Evolutionary conservation across 495 filamentous ascomycete species (phyloP).

Genomic region (Umbilicaria muhlenbergii): DNA sequence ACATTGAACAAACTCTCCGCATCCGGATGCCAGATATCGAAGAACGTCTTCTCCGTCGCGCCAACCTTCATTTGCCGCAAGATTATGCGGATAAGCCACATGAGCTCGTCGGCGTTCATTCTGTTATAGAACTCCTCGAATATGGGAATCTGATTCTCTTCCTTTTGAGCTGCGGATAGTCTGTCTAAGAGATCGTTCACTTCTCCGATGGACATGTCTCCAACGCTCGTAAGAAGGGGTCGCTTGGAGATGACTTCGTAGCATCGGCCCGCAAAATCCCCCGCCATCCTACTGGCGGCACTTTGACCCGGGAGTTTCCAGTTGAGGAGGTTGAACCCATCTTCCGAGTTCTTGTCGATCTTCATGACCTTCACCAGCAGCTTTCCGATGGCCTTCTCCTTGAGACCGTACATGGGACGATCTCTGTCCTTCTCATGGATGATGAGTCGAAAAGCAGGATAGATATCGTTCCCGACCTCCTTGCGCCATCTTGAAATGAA

Average conservation of each 20-base stretch:
- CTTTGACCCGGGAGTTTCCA: slow-evolving; percentile 80
- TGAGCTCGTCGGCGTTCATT: slow-evolving; percentile 88
- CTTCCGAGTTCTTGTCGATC: slow-evolving; percentile 81
- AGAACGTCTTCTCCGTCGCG: slow-evolving; percentile 82
- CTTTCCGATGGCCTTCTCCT: slow-evolving; percentile 81
- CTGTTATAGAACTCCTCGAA: slow-evolving; percentile 68
- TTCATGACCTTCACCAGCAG: slow-evolving; percentile 82
- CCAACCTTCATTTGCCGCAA: slow-evolving; percentile 97
- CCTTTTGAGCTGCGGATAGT: slow-evolving; percentile 57
- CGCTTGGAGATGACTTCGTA: slow-evolving; percentile 76
- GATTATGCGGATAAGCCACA: slow-evolving; percentile 91
- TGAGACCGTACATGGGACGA: slow-evolving; percentile 84
- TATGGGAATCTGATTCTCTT: slow-evolving; percentile 68
- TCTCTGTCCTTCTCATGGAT: slow-evolving; percentile 90
- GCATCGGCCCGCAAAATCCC: slow-evolving; percentile 83
- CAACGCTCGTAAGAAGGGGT: slow-evolving; percentile 55
- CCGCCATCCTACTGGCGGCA: slow-evolving; percentile 47
- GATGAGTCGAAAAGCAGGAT: slow-evolving; percentile 83
- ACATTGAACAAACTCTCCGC: slow-evolving; percentile 82
- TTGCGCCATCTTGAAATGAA: slow-evolving; percentile 83
- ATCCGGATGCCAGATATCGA: slow-evolving; percentile 88
- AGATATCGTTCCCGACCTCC: slow-evolving; percentile 82
- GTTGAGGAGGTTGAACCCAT: slow-evolving; percentile 70
- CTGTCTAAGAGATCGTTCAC: slow-evolving; percentile 79
- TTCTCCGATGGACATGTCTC: slow-evolving; percentile 68